These are phyloP conservation scores for Moesziomyces parantarcticus DNA, from an alignment of 1,284 basidiomycete genomes.

Conservation along the genomic window DNA sequence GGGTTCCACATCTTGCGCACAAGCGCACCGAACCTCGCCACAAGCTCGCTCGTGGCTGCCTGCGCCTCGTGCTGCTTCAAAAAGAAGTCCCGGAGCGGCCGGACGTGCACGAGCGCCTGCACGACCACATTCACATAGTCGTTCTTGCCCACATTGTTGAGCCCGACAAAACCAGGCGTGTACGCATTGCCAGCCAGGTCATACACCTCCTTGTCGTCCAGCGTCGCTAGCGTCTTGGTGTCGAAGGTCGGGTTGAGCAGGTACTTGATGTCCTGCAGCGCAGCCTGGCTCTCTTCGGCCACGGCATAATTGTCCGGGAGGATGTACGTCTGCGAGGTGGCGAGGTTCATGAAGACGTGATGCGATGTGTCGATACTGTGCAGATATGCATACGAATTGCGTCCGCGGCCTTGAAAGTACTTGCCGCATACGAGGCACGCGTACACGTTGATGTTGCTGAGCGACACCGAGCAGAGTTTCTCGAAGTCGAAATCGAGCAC, in stretches of 20 bases:
- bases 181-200: constrained; percentile 85
- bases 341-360: constrained; percentile 96
- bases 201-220: constrained; percentile 71
- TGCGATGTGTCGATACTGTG: constrained; percentile 98
- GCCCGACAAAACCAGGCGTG: constrained; percentile 90
- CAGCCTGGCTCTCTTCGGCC: constrained; percentile 78
- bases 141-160: constrained; percentile 97
- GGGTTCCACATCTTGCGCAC: constrained; percentile 92
- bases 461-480: constrained; percentile 94
- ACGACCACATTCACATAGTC: constrained; percentile 98
- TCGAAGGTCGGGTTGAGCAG: constrained; percentile 86
- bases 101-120: constrained; percentile 89
- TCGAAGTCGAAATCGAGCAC: constrained; percentile 98
- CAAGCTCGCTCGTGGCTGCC: constrained; percentile 75
- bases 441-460: constrained; percentile 96
- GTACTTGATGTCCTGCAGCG: constrained; percentile 90
- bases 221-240: constrained; percentile 71
- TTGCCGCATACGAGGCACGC: constrained; percentile 98
- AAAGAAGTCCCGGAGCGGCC: constrained; percentile 84
- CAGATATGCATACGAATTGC: constrained; percentile 91
- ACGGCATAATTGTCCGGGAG: constrained; percentile 98
- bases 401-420: constrained; percentile 96
- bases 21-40: constrained; percentile 80
- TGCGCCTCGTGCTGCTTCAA: constrained; percentile 15
- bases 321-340: constrained; percentile 93